Conservation (phyloP, 345 rosid species). For the Cardamine occulta region DNA sequence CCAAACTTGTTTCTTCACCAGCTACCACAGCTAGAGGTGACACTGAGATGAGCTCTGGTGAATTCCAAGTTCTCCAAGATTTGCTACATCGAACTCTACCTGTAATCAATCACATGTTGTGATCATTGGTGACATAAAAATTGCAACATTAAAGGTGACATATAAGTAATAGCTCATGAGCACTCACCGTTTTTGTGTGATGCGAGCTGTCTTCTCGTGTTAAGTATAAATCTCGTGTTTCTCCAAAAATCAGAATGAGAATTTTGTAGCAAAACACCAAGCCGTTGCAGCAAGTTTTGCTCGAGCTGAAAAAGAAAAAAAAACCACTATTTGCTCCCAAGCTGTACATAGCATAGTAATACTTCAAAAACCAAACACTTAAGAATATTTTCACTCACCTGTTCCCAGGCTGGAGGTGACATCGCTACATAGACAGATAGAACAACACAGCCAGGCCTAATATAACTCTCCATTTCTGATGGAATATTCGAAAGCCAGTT, state of each 20-base stretch:
- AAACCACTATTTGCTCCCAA: slow-evolving; percentile 31
- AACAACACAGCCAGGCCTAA: slow-evolving; percentile 93
- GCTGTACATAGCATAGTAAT: slow-evolving; percentile 40
- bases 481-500: slow-evolving; percentile 93
- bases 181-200: slow-evolving; percentile 74
- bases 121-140: not conserved
- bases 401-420: slow-evolving; percentile 71
- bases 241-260: slow-evolving; percentile 73
- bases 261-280: slow-evolving; percentile 60
- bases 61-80: slow-evolving; percentile 76
- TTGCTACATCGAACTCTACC: slow-evolving; percentile 73
- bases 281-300: slow-evolving; percentile 57
- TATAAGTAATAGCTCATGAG: slow-evolving; percentile 8
- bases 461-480: slow-evolving; percentile 94
- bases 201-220: slow-evolving; percentile 67
- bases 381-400: slow-evolving; percentile 54
- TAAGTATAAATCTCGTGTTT: slow-evolving; percentile 68
- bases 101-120: slow-evolving; percentile 38
- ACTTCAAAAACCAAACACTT: slow-evolving; percentile 18
- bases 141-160: not conserved
- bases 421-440: slow-evolving; percentile 79
- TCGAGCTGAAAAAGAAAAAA: slow-evolving; percentile 57
- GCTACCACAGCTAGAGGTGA: slow-evolving; percentile 81
- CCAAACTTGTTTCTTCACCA: slow-evolving; percentile 69
- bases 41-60: slow-evolving; percentile 80